Conservation (phyloP, 139 green algal genomes). For the Nannochloris sp. region DNA sequence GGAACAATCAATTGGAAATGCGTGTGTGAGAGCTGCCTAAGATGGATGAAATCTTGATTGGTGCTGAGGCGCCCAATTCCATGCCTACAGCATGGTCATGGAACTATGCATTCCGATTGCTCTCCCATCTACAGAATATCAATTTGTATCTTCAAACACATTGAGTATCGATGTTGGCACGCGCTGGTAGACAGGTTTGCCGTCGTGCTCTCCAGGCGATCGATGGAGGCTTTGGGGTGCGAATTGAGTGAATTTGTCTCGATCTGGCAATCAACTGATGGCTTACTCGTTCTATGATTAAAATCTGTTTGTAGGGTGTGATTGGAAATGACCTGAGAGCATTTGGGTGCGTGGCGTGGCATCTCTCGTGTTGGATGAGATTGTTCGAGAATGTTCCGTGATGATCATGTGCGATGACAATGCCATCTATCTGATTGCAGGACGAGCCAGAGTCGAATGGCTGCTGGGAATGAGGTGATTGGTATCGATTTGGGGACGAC, state of each 20-base stretch:
- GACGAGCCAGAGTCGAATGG: constrained; percentile 10
- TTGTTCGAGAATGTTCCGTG: not conserved
- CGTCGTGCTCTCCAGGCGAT: constrained; percentile 1
- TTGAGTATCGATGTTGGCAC: not conserved
- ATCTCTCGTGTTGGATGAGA: not conserved
- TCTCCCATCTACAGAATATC: no score
- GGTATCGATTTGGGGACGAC: constrained; percentile 98
- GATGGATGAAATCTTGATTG: no score
- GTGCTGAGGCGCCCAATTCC: no score
- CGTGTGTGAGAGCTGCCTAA: no score
- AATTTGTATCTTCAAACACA: no score
- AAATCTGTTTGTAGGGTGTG: not conserved
- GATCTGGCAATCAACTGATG: no score
- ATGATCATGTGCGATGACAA: not conserved
- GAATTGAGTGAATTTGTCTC: not conserved
- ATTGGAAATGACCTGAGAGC: not conserved
- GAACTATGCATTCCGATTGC: no score
- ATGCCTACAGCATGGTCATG: no score
- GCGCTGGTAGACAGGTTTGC: not conserved
- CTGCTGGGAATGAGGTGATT: constrained; percentile 80
- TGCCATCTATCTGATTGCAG: constrained; percentile 16
- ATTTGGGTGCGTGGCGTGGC: not conserved
- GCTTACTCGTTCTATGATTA: not conserved
- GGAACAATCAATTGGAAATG: no score
- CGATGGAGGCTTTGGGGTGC: not conserved